Percentiles rank a stretch among this genome's conserved stretches.
Conservation (phyloP, 176 grass and related monocot species). For the Eragrostis curvula region DNA sequence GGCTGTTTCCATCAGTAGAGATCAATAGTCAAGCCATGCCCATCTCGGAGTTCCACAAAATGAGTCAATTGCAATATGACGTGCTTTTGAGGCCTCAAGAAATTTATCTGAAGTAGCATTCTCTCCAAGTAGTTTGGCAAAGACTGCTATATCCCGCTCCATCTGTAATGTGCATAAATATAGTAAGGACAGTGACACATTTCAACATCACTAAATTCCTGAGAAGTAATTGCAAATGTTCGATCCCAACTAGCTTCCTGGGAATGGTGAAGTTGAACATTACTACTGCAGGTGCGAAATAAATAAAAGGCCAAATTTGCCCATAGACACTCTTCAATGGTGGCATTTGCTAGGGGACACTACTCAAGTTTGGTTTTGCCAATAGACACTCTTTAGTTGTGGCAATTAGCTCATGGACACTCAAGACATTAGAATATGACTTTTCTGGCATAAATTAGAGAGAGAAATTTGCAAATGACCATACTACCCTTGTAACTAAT, state of each 20-base stretch:
- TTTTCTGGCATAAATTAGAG: no score
- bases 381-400: no score
- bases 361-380: no score
- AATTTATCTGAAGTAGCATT: conserved; percentile 58
- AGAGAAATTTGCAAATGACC: no score
- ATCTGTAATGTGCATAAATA: conserved; percentile 55
- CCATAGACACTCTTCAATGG: no score
- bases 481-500: no score
- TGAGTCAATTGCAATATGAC: conserved; percentile 58
- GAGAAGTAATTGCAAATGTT: background rate
- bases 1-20: conserved; percentile 36
- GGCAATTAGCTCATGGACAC: no score
- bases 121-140: conserved; percentile 71
- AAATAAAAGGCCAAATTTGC: no score
- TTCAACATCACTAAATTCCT: conserved; percentile 18
- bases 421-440: no score
- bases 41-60: conserved; percentile 88
- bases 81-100: conserved; percentile 54
- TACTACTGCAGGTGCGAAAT: background rate
- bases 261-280: background rate
- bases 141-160: conserved; percentile 71
- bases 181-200: conserved; percentile 1
- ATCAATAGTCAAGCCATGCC: conserved; percentile 92
- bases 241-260: conserved; percentile 11
- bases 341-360: no score